phyloP scores from a whole-genome alignment of 805 yeast species.

The Candida boleticola region DNA sequence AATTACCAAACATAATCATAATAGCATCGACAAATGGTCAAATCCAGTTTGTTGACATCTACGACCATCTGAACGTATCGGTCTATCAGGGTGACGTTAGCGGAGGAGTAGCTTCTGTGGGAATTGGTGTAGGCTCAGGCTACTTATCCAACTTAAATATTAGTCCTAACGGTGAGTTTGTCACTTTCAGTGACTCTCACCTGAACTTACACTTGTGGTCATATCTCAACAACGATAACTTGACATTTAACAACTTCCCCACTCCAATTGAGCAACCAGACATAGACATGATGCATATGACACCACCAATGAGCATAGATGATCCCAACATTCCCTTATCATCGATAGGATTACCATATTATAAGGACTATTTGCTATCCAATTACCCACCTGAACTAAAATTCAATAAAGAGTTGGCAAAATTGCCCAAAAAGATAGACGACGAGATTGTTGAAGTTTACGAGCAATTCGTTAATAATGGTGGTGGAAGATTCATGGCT shows the following conservation, averaged over 20 bases:
- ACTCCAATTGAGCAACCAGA: slow-evolving; percentile 54
- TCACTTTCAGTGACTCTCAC: slow-evolving; percentile 65
- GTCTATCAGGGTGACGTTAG: slow-evolving; percentile 64
- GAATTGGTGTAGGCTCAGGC: slow-evolving; percentile 8
- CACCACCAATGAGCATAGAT: background rate
- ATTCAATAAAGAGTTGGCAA: slow-evolving; percentile 60
- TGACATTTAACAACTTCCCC: slow-evolving; percentile 38
- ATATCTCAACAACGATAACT: slow-evolving; percentile 28
- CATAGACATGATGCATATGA: slow-evolving; percentile 16
- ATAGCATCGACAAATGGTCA: slow-evolving; percentile 79
- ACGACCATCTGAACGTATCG: slow-evolving; percentile 66
- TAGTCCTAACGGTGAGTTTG: slow-evolving; percentile 71
- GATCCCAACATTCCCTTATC: slow-evolving; percentile 54
- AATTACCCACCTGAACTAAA: slow-evolving; percentile 70
- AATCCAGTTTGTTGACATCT: slow-evolving; percentile 79
- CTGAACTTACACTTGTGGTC: slow-evolving; percentile 71
- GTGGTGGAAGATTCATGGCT: slow-evolving; percentile 16
- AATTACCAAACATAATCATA: slow-evolving; percentile 70
- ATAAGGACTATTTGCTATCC: slow-evolving; percentile 71
- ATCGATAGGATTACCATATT: slow-evolving; percentile 82
- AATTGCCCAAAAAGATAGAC: slow-evolving; percentile 55
- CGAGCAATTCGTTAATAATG: background rate
- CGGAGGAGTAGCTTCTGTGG: background rate
- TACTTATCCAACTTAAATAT: slow-evolving; percentile 51
- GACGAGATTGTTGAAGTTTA: slow-evolving; percentile 13